Conservation (phyloP, 768 basidiomycete species). For the Tricholoma bakamatsutake region DNA sequence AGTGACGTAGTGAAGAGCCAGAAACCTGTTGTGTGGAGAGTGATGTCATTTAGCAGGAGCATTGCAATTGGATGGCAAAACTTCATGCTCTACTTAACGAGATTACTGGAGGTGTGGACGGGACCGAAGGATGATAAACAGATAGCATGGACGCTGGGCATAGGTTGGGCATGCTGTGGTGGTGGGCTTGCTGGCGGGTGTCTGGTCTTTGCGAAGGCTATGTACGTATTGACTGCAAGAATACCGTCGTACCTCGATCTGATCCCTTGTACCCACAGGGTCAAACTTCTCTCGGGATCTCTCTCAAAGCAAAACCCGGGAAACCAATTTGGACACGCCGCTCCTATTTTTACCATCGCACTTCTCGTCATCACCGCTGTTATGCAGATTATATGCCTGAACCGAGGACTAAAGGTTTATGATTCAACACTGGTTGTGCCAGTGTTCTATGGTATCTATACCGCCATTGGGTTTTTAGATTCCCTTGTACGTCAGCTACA, state of each 20-base stretch:
- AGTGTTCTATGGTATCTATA: slow-evolving; percentile 92
- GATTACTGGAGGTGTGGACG: slow-evolving; percentile 69
- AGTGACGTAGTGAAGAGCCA: neutral
- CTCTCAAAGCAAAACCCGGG: slow-evolving; percentile 76
- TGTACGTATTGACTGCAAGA: slow-evolving; percentile 35
- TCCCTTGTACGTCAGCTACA: slow-evolving; percentile 24
- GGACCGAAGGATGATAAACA: slow-evolving; percentile 78
- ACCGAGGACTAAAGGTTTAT: slow-evolving; percentile 84
- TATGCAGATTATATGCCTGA: slow-evolving; percentile 86
- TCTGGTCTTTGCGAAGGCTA: slow-evolving; percentile 75
- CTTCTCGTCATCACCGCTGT: slow-evolving; percentile 72
- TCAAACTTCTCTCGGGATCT: slow-evolving; percentile 72
- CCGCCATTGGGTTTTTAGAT: slow-evolving; percentile 57
- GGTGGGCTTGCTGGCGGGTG: slow-evolving; percentile 87
- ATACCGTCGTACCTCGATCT: too few relatives aligned
- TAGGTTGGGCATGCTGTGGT: slow-evolving; percentile 91
- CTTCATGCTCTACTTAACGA: slow-evolving; percentile 47
- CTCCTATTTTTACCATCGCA: slow-evolving; percentile 71
- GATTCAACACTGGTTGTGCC: slow-evolving; percentile 91
- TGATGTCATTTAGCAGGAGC: slow-evolving; percentile 18
- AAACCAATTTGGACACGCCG: slow-evolving; percentile 81
- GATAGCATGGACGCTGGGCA: slow-evolving; percentile 86
- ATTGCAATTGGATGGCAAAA: slow-evolving; percentile 36
- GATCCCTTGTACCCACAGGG: slow-evolving; percentile 34
- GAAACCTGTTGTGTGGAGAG: neutral